phyloP scores from a whole-genome alignment of 2,329 filamentous ascomycete genomes.

The Xylariaceae sp. region DNA sequence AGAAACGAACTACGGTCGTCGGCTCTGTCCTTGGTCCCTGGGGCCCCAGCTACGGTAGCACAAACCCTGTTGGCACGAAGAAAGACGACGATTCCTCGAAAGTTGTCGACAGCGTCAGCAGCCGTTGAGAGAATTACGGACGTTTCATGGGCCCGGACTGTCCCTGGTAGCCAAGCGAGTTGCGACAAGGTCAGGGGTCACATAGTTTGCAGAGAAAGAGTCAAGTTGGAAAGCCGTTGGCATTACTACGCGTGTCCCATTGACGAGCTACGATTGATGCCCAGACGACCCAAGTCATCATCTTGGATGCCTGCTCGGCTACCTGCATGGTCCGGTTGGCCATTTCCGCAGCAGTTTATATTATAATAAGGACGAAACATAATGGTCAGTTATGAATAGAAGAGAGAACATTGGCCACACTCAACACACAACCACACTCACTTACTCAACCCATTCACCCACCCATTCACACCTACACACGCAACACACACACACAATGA shows the following conservation, averaged over 20 bases:
- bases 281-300: slow-evolving; percentile 9
- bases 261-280: slow-evolving; percentile 16
- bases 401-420: slow-evolving; percentile 14
- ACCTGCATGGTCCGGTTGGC: slow-evolving; percentile 9
- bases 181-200: slow-evolving; percentile 2
- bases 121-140: slow-evolving; percentile 22
- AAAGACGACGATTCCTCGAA: slow-evolving; percentile 29
- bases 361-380: slow-evolving; percentile 9
- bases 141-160: slow-evolving; percentile 2
- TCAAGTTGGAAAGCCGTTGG: slow-evolving; percentile 11
- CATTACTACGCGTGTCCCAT: slow-evolving; percentile 1
- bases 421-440: too few relatives aligned
- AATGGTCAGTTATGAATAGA: slow-evolving; percentile 11
- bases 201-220: background rate
- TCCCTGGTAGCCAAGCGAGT: slow-evolving; percentile 1
- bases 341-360: slow-evolving; percentile 3
- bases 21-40: slow-evolving; percentile 27
- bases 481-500: slow-evolving; percentile 4
- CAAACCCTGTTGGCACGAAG: slow-evolving; percentile 27
- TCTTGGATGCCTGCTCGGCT: slow-evolving; percentile 10
- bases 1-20: slow-evolving; percentile 46
- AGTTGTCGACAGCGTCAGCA: slow-evolving; percentile 29
- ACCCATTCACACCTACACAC: too few relatives aligned
- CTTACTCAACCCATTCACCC: too few relatives aligned
- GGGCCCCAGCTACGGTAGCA: slow-evolving; percentile 33